Base-by-base conservation (phyloP, 192 early-diverging fungal species). In the Pilaira anomala region DNA sequence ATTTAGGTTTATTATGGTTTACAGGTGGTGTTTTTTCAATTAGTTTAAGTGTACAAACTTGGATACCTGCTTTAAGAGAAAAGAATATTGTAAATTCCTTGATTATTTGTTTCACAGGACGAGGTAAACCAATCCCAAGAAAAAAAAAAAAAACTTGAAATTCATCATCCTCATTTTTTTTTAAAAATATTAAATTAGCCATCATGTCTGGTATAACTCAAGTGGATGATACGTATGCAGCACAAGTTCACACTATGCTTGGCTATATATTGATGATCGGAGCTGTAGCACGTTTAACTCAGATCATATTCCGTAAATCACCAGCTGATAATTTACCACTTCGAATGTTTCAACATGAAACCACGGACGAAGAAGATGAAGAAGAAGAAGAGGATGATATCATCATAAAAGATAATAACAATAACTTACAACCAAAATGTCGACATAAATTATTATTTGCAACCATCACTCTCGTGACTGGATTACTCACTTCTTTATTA, bases 1-100 rank as follows among this genome's bases (percentile, higher is more conserved):
- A 71, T n/a, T 33, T 80, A 12, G 75, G 75, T 44, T 44, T 80
- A 44, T 56, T 80, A 13, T 80, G 78, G 78, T 49, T 74, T 18
- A 67, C 72, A 42, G 78, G 78, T 22, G 78, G 78, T 7, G 19
- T 72, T 12, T 42, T 80, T 40, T 80, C 78, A 13, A 25, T 80
- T 25, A 26, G 70, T 16, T 36, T 80, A 22, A 71, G 71, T 50
- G 52, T 69, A 16, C 70, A 70, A 41, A 44, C 49, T 9, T 71
- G 69, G 61, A 50, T 65, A 24, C 46, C 63, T 7, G 30, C 52
- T 45, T 55, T 72, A 18, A 69, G 72, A 46, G 60, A 72, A 40
- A 68, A 71, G 44, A 80, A 80, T 36, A 69, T 73, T 8, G 42
- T 80, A 33, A 74, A 68, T 12, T 55, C 71, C 4, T n/a, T 80